A percentile compares a stretch with the other conserved stretches of the same genome.
These are phyloP conservation scores for Apiotrichum mycotoxinovorans DNA, from an alignment of 1,284 basidiomycete genomes.

Conservation along the genomic window DNA sequence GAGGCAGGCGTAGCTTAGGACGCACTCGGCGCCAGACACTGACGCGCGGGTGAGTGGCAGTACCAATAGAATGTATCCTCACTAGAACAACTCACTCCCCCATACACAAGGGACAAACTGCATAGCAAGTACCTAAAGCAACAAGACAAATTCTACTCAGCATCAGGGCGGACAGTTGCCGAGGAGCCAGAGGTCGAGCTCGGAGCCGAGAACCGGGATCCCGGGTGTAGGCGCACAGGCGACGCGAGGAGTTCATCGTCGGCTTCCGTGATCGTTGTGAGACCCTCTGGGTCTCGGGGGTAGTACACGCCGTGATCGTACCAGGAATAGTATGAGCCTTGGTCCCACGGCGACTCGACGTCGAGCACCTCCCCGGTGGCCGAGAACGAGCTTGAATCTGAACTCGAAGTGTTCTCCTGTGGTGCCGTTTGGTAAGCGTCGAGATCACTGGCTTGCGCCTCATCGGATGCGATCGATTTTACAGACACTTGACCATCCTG, in stretches of 20 bases:
- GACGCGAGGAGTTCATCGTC: not conserved
- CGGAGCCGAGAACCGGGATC: not conserved
- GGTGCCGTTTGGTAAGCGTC: too few species aligned
- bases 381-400: too few species aligned
- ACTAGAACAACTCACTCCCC: not conserved
- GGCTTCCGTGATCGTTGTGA: not conserved
- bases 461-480: not conserved
- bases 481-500: not conserved
- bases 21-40: not conserved
- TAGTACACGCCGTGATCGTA: not conserved
- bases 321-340: not conserved
- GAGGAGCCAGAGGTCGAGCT: not conserved
- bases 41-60: not conserved
- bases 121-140: not conserved
- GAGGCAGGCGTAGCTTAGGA: not conserved
- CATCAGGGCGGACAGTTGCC: not conserved
- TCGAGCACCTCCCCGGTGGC: not conserved
- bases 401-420: too few species aligned
- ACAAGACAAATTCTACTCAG: not conserved
- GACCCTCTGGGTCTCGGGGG: not conserved
- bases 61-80: not conserved
- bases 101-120: too few species aligned
- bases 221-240: not conserved
- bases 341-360: not conserved
- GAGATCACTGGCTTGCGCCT: too few species aligned